These are phyloP conservation scores for Rhododendron simsii DNA, from an alignment of 148 eudicot genomes.

Conservation along the genomic window DNA sequence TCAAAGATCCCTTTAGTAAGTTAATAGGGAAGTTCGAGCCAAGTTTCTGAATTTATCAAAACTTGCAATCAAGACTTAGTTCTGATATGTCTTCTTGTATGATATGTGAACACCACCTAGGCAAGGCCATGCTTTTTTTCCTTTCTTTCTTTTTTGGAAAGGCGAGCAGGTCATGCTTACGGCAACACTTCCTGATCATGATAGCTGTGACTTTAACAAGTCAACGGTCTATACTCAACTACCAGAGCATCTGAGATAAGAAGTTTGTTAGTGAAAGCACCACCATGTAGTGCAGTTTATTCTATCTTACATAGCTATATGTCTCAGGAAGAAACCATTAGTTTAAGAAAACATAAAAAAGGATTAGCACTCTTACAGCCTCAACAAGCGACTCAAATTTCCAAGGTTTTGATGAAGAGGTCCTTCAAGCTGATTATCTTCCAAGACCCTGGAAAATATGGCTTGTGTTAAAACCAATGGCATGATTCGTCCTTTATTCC, in stretches of 20 bases:
- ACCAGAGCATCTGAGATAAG: not conserved
- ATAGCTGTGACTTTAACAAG: not conserved
- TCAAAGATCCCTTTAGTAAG: not conserved
- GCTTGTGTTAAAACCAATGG: not conserved
- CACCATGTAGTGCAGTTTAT: not conserved
- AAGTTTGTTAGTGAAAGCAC: not conserved
- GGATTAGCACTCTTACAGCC: constrained; percentile 40
- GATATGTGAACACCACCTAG: not conserved
- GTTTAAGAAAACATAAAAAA: not conserved
- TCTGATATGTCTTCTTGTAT: not conserved
- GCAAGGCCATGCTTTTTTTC: not conserved
- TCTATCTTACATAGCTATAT: not conserved
- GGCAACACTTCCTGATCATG: not conserved
- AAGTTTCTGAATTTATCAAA: not conserved
- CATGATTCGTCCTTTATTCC: not conserved
- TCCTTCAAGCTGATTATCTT: constrained; percentile 62
- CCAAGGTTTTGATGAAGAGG: constrained; percentile 59
- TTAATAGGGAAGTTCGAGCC: not conserved
- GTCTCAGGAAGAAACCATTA: not conserved
- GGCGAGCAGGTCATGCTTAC: not conserved
- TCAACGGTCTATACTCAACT: not conserved
- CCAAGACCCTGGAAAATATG: constrained; percentile 38
- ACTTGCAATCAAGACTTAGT: not conserved
- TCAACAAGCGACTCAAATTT: constrained; percentile 46
- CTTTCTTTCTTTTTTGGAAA: too few species aligned